Evolutionary conservation across 163 green algal species (phyloP), one percentile per base, ranked within the genome.

Genomic region (Coccomyxa subellipsoidea): DNA sequence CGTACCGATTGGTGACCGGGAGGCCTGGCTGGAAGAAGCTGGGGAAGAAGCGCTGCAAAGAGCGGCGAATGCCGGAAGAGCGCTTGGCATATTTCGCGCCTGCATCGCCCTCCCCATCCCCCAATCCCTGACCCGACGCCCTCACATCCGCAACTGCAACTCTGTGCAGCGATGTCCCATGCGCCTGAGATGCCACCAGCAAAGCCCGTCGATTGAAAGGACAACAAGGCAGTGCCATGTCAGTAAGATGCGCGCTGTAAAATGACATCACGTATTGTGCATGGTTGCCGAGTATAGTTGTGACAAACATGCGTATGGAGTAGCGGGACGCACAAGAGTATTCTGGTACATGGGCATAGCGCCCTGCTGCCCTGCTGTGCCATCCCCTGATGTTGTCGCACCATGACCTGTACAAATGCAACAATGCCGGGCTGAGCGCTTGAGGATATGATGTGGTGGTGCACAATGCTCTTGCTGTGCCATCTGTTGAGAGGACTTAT

Each of bases 1-100:
- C 2, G n/a, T 77, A 90, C 88, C 83, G 92, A 54, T 54, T 89
- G 2, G 90, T 93, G 79, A 94, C 71, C 6, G 91, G 90, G 21
- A 73, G 77, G 10, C 76, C 85, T 6, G 85, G 85, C 69, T 84
- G 78, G 85, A 96, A 96, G 4, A 94, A 77, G 15, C 82, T 81
- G 5, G 92, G 92, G 59, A 96, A 88, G 18, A 92, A 69, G 15
- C 86, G 81, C 83, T 95, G 90, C 76, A 95, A 69, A 25, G 87
- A 88, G 25, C 92, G 87, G 80, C 86, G 86, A 21, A 95, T 78
- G 21, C 80, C 77, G 35, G 84, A 81, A 21, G 87, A 85, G 31
- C 89, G 84, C 70, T 87, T 88, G 7, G 80, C 85, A 83, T 96
- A 96, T 76, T 95, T 94, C 66, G 36, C 12, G 85, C 82, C 69